These are phyloP conservation scores for Irpex rosettiformis DNA, from an alignment of 1,284 basidiomycete species.

Conservation along the genomic window DNA sequence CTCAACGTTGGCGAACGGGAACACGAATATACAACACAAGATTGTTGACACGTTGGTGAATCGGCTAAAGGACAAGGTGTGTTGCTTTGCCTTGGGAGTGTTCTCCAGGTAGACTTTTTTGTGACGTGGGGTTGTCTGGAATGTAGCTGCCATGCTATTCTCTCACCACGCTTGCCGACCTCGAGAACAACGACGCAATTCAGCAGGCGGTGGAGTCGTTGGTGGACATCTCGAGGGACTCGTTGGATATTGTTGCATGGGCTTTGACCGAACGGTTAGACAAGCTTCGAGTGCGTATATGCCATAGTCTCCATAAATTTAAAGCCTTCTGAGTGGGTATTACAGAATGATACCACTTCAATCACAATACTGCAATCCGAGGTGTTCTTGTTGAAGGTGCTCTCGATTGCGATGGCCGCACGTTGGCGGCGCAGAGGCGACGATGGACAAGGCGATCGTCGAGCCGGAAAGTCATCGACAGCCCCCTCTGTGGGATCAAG, in stretches of 20 bases:
- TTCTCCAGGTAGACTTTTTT: neutral
- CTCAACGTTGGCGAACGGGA: slow-evolving; percentile 23
- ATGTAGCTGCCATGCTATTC: slow-evolving; percentile 82
- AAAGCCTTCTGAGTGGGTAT: slow-evolving; percentile 35
- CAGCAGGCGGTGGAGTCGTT: slow-evolving; percentile 75
- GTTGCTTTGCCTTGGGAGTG: slow-evolving; percentile 12
- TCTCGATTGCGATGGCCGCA: slow-evolving; percentile 75
- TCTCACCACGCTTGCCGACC: slow-evolving; percentile 64
- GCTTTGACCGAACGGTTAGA: slow-evolving; percentile 77
- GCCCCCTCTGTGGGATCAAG: slow-evolving; percentile 26
- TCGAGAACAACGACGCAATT: slow-evolving; percentile 74
- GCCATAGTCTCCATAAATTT: neutral
- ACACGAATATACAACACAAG: slow-evolving; percentile 52
- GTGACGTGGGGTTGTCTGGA: neutral
- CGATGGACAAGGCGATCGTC: slow-evolving; percentile 37
- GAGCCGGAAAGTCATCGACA: slow-evolving; percentile 34
- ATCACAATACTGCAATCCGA: slow-evolving; percentile 75
- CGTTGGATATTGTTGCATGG: slow-evolving; percentile 75
- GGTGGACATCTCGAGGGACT: slow-evolving; percentile 73
- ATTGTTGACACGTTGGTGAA: slow-evolving; percentile 69
- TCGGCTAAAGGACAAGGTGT: slow-evolving; percentile 69
- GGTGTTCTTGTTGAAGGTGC: slow-evolving; percentile 83
- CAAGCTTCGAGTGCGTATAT: slow-evolving; percentile 62
- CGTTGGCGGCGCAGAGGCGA: slow-evolving; percentile 58
- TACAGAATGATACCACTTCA: slow-evolving; percentile 38